These are phyloP conservation scores for Paspalum notatum DNA, from an alignment of 176 grass and related monocot species.

Conservation along the genomic window DNA sequence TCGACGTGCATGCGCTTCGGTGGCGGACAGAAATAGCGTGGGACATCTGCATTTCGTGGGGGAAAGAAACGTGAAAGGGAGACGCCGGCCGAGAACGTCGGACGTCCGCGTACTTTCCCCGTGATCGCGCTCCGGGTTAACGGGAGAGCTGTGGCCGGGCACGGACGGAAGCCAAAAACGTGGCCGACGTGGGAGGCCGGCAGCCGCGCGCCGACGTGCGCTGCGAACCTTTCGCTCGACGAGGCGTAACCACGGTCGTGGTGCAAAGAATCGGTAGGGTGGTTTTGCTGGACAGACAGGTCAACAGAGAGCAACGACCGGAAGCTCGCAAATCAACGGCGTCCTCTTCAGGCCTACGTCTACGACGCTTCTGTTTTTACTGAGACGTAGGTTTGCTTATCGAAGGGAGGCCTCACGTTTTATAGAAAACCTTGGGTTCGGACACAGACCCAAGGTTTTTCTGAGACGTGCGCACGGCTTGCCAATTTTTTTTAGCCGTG, in stretches of 20 bases:
- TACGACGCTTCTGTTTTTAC: neutral
- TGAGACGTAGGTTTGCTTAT: slow-evolving; percentile 4
- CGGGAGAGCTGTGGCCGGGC: neutral
- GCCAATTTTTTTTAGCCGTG: neutral
- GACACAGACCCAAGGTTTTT: neutral
- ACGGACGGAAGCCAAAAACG: neutral
- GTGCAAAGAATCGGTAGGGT: slow-evolving; percentile 11
- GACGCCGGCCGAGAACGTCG: slow-evolving; percentile 29
- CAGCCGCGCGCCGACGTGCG: slow-evolving; percentile 5
- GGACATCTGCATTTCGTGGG: slow-evolving; percentile 6
- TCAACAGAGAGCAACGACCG: neutral
- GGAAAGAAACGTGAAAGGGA: slow-evolving; percentile 41
- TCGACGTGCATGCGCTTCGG: neutral
- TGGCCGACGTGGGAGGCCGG: slow-evolving; percentile 33
- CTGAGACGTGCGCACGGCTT: slow-evolving; percentile 15
- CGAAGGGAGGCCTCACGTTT: neutral
- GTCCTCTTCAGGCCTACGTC: neutral
- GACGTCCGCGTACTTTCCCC: slow-evolving; percentile 9
- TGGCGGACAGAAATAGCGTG: slow-evolving; percentile 40
- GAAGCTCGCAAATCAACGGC: neutral
- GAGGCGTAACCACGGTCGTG: neutral
- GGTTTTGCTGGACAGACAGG: neutral
- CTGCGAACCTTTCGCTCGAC: neutral
- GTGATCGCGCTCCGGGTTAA: slow-evolving; percentile 31
- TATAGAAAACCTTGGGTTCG: neutral